These are phyloP conservation scores for Tranzscheliella williamsii DNA, from an alignment of 1,284 basidiomycete species.

Conservation along the genomic window DNA sequence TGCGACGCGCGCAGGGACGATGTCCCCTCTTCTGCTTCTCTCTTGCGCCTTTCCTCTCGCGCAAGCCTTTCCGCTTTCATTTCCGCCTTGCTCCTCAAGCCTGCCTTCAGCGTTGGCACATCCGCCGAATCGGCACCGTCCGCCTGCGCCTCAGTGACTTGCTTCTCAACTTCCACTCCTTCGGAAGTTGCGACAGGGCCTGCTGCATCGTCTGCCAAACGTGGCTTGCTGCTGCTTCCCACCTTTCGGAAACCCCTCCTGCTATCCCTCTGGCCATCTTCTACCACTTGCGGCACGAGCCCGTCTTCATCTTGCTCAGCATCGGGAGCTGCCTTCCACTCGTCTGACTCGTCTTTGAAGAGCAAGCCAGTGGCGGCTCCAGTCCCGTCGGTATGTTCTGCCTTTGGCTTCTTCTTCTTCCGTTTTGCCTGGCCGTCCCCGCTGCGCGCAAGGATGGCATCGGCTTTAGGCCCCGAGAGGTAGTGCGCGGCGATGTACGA, in stretches of 20 bases:
- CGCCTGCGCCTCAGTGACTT: no score
- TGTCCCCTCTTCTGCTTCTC: constrained; percentile 1
- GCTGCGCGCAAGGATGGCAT: constrained; percentile 80
- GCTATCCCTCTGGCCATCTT: no score
- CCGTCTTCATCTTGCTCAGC: constrained; percentile 30
- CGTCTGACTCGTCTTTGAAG: constrained; percentile 45
- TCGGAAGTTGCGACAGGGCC: no score
- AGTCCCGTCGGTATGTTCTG: constrained; percentile 54
- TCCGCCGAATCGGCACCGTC: no score
- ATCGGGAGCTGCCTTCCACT: constrained; percentile 16
- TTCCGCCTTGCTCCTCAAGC: constrained; percentile 39
- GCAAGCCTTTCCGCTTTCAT: constrained; percentile 38
- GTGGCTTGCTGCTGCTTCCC: no score
- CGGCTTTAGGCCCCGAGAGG: constrained; percentile 95
- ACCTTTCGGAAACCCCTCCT: no score
- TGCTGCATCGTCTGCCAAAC: no score
- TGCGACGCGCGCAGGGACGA: constrained; percentile 1
- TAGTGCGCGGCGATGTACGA: constrained; percentile 69
- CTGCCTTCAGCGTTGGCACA: no score
- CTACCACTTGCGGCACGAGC: constrained; percentile 31
- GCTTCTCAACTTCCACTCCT: no score
- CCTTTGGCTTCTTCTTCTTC: constrained; percentile 73
- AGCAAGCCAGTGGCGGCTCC: constrained; percentile 22
- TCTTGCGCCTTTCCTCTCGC: constrained; percentile 9
- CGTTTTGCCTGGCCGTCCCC: constrained; percentile 68